phyloP scores from a whole-genome alignment of 2,329 filamentous ascomycete species.

The Phialemoniopsis sp. region DNA sequence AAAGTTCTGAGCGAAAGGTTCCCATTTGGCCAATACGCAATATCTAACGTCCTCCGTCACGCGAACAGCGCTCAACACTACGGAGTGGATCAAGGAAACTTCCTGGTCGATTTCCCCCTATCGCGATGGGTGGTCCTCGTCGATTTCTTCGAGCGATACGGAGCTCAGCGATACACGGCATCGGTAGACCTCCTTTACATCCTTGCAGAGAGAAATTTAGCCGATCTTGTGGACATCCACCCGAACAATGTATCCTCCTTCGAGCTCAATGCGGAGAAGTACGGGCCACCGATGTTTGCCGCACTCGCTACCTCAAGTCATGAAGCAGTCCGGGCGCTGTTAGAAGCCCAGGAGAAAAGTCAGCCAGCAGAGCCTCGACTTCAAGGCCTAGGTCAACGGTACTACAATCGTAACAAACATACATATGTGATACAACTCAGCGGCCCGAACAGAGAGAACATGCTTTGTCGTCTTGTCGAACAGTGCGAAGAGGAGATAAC shows the following conservation, averaged over 20 bases:
- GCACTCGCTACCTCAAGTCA: constrained; percentile 6
- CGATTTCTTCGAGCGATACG: constrained; percentile 1
- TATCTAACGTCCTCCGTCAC: too few species aligned
- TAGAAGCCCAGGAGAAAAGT: not conserved
- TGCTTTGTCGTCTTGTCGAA: not conserved
- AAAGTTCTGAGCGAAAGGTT: too few species aligned
- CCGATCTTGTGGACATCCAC: constrained; percentile 3
- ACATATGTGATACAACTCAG: not conserved
- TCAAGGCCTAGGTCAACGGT: not conserved
- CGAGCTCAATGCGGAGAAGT: constrained; percentile 1
- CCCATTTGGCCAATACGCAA: too few species aligned
- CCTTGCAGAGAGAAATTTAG: constrained; percentile 3
- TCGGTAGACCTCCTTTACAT: constrained; percentile 4
- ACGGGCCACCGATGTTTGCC: constrained; percentile 9
- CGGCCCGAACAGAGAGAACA: not conserved
- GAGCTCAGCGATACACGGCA: constrained; percentile 2
- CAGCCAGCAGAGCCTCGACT: not conserved
- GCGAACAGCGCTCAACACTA: constrained; percentile 4
- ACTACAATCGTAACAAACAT: not conserved
- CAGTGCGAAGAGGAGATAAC: not conserved
- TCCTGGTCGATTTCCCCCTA: constrained; percentile 3
- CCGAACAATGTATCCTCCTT: not conserved
- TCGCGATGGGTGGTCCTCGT: not conserved
- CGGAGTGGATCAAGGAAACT: not conserved
- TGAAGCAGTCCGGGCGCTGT: constrained; percentile 3